Evolutionary conservation across 768 basidiomycete genomes (phyloP), one percentile per base, ranked within the genome.

Genomic region (Tubosaeta sp.): DNA sequence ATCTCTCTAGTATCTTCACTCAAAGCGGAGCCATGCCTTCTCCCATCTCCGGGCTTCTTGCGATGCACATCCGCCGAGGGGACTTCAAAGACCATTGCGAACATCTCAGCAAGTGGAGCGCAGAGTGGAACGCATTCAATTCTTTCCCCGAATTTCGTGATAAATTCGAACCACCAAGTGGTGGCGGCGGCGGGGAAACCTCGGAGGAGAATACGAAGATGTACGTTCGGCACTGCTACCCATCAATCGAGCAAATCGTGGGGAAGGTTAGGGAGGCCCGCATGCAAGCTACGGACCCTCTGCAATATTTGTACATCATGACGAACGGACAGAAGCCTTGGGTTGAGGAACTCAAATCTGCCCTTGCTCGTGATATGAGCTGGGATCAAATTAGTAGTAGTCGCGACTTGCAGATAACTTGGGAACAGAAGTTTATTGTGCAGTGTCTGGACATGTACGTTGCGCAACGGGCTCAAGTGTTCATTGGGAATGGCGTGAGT

Each of bases 401-500:
- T 47, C 61, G 70, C 31, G 79, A 81, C 46, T 50, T 82, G 49
- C 48, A 57, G n/a, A 32, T 79, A 6, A 73, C 66, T 5, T 63
- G 62, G 62, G 74, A 78, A 56, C 70, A 82, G 58, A 65, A 65
- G 50, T 74, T 71, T 46, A 70, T 77, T 37, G 66, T 67, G 8
- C 75, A 79, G 57, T 73, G 71, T 39, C 50, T 81, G 49, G 80
- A 82, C 57, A 82, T 82, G 78, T 70, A 71, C 43, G 66, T 82
- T 33, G 78, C 73, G 19, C 65, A 72, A 49, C 65, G 69, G 43
- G 77, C 80, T 11, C 73, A 79, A 51, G 70, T 75, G n/a, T 76
- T 82, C 50, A 65, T 82, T 33, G 81, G 80, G 1, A 81, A 82
- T 47, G 81, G 81, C 58, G 78, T 79, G 39, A 57, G 78, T 57